Evolutionary conservation across 192 early-diverging fungal species (phyloP).

Genomic region (Coemansia sp.): DNA sequence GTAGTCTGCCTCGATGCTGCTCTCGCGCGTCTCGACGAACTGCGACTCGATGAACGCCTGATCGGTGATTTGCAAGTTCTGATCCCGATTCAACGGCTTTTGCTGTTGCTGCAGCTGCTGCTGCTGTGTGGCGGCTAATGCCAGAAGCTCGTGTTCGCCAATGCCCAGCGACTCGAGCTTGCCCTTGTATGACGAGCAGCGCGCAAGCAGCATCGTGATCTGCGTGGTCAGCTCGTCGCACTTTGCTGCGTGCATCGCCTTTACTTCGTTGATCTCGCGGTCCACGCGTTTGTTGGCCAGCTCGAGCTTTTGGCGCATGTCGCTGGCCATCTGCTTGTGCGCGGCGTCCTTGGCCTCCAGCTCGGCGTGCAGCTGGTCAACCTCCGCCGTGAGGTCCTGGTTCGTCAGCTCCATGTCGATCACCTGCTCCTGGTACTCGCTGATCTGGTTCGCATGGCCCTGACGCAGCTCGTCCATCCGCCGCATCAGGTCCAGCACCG

Average conservation of each 20-base stretch:
- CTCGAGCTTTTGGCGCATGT: constrained; percentile 34
- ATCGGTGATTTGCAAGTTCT: constrained; percentile 26
- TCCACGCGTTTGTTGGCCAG: constrained; percentile 20
- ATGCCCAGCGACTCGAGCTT: constrained; percentile 18
- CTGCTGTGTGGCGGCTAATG: constrained; percentile 1
- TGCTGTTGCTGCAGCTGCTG: too few relatives aligned
- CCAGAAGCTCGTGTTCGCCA: constrained; percentile 33
- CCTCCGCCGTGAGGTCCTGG: constrained; percentile 37
- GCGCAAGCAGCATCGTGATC: constrained; percentile 19
- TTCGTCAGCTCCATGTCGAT: constrained; percentile 44
- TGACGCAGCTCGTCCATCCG: constrained; percentile 40
- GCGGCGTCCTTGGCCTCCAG: constrained; percentile 15
- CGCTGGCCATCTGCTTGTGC: constrained; percentile 16
- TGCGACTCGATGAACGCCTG: constrained; percentile 49
- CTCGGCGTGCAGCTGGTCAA: constrained; percentile 26
- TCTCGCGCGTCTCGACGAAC: constrained; percentile 51
- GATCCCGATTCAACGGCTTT: too few relatives aligned
- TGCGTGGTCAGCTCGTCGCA: constrained; percentile 46
- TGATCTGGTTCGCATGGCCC: constrained; percentile 42
- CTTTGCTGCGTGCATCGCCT: constrained; percentile 39
- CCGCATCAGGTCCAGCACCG: constrained; percentile 47
- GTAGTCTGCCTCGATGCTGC: constrained; percentile 44
- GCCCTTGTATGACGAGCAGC: constrained; percentile 23
- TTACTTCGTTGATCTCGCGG: constrained; percentile 39
- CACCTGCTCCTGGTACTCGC: constrained; percentile 51